These are phyloP conservation scores for Neophaeococcomyces aloes DNA, from an alignment of 2,329 filamentous ascomycete genomes.

Conservation along the genomic window DNA sequence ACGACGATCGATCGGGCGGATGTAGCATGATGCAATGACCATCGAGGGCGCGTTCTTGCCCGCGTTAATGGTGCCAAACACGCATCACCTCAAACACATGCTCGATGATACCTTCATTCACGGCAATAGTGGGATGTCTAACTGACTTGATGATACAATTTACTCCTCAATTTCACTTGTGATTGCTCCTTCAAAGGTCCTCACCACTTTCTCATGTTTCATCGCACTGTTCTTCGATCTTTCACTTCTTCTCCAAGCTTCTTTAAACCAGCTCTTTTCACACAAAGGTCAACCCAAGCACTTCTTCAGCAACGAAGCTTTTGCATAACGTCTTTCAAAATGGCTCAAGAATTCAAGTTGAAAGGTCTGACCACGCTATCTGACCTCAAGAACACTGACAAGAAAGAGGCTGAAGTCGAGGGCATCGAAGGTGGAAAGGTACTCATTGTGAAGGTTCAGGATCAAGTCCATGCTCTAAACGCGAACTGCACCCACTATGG, in stretches of 20 bases:
- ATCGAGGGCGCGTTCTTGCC: not conserved
- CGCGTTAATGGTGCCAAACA: slow-evolving; percentile 1
- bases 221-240: slow-evolving; percentile 5
- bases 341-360: slow-evolving; percentile 22
- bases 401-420: slow-evolving; percentile 82
- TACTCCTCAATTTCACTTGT: not conserved
- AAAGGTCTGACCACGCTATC: slow-evolving; percentile 40
- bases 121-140: not conserved
- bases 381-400: slow-evolving; percentile 66
- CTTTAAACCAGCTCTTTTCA: not conserved
- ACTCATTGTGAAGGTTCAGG: slow-evolving; percentile 67
- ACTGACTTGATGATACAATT: not conserved
- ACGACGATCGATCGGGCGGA: not conserved
- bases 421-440: slow-evolving; percentile 80
- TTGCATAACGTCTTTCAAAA: slow-evolving; percentile 10
- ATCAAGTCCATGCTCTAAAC: slow-evolving; percentile 67
- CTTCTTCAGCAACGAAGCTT: slow-evolving; percentile 1
- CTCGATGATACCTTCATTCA: slow-evolving; percentile 3
- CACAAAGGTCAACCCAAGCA: not conserved
- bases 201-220: not conserved
- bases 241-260: slow-evolving; percentile 4
- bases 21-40: not conserved
- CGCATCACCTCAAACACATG: not conserved
- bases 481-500: slow-evolving; percentile 86
- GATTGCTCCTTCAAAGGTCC: not conserved